phyloP scores from a whole-genome alignment of 371 early-diverging fungal genomes.

The Mucor ambiguus region DNA sequence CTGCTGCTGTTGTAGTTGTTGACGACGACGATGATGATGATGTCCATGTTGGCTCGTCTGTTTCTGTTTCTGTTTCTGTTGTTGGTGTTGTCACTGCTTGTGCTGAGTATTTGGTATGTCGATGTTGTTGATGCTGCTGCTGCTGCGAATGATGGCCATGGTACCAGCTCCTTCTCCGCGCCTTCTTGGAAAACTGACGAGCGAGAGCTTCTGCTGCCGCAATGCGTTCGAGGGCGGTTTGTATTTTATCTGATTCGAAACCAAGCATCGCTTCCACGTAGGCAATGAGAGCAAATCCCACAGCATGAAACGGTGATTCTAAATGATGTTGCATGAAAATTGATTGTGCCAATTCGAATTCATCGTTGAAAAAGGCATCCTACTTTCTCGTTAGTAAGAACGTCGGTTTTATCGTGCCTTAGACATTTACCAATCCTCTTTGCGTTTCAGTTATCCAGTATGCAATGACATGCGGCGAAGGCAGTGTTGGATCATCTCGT shows the following conservation, averaged over 20 bases:
- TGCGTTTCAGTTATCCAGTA: constrained; percentile 51
- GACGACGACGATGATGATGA: background rate
- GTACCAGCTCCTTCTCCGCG: constrained; percentile 28
- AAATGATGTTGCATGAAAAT: constrained; percentile 43
- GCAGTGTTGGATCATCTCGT: constrained; percentile 29
- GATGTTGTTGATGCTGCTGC: background rate
- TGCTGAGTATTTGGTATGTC: background rate
- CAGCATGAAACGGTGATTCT: constrained; percentile 54
- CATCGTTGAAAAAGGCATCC: constrained; percentile 53
- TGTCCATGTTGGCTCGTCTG: background rate
- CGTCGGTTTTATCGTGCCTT: background rate
- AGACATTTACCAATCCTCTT: constrained; percentile 43
- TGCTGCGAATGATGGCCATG: background rate
- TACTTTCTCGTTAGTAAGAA: background rate
- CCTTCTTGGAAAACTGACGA: constrained; percentile 37
- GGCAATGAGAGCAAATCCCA: constrained; percentile 50
- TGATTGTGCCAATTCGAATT: constrained; percentile 44
- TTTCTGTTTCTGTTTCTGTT: no score
- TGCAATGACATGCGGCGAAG: constrained; percentile 36
- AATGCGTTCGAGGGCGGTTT: constrained; percentile 44
- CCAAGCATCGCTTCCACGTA: constrained; percentile 56
- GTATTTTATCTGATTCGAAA: constrained; percentile 43
- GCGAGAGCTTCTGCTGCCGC: constrained; percentile 40
- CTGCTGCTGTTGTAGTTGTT: constrained; percentile 5
- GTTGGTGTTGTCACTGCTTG: no score